A percentile compares a stretch with the other conserved stretches of the same genome.
Conservation (phyloP, 768 basidiomycete genomes). For the Porpolomopsis calyptriformis region DNA sequence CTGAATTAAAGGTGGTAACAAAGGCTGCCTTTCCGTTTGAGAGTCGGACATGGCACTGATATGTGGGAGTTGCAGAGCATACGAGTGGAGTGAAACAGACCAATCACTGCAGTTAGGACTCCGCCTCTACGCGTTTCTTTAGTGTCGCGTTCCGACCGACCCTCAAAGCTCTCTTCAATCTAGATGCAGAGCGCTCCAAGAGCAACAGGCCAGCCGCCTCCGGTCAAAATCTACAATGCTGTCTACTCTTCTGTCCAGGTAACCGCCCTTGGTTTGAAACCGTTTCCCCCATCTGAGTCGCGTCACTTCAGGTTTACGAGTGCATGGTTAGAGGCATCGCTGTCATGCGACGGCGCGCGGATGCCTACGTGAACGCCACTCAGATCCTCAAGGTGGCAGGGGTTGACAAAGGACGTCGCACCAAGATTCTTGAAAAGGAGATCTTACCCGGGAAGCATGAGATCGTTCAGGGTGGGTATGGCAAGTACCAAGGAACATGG, state of each 20-base stretch:
- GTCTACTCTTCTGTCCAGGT: constrained; percentile 87
- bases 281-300: constrained; percentile 24
- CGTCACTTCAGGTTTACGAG: constrained; percentile 73
- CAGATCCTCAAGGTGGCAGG: constrained; percentile 99
- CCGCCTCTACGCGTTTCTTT: constrained; percentile 15
- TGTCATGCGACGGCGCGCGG: constrained; percentile 91
- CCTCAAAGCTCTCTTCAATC: not conserved
- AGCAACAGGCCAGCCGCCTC: constrained; percentile 35
- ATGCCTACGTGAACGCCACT: constrained; percentile 96
- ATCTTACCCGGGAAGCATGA: constrained; percentile 92
- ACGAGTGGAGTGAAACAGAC: too few relatives aligned
- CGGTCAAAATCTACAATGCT: constrained; percentile 86
- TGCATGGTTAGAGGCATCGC: constrained; percentile 98
- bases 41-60: constrained; percentile 25
- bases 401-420: constrained; percentile 90
- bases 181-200: constrained; percentile 39
- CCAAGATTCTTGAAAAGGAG: constrained; percentile 96
- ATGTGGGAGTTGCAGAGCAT: not conserved
- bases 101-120: constrained; percentile 8
- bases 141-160: constrained; percentile 17
- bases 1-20: constrained; percentile 32
- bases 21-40: constrained; percentile 33
- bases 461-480: constrained; percentile 98
- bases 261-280: constrained; percentile 7
- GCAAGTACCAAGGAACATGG: constrained; percentile 99